A percentile compares a stretch with the other conserved stretches of the same genome.
Evolutionary conservation across 1,139 yeast genomes (phyloP).

Genomic region (Sugiyamaella castrensis): DNA sequence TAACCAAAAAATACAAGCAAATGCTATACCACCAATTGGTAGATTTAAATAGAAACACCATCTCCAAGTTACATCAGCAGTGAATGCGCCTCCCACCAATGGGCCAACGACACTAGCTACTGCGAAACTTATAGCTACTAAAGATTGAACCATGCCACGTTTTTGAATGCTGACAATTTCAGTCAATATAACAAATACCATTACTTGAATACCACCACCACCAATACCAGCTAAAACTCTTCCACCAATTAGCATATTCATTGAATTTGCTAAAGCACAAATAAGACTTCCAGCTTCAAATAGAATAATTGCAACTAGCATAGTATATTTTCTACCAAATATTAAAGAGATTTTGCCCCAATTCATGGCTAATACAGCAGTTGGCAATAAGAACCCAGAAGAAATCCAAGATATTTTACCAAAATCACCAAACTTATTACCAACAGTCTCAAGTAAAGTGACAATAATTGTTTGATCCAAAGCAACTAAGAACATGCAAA

Average conservation of each 20-base stretch:
- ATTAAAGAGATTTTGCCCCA: conserved; percentile 64
- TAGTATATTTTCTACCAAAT: conserved; percentile 57
- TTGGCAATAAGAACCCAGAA: conserved; percentile 58
- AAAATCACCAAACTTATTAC: conserved; percentile 52
- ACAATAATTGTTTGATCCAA: conserved; percentile 66
- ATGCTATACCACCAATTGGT: conserved; percentile 63
- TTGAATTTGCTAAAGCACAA: conserved; percentile 53
- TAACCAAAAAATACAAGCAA: conserved; percentile 44
- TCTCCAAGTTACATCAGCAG: conserved; percentile 64
- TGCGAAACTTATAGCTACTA: conserved; percentile 53
- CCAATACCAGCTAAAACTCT: conserved; percentile 72
- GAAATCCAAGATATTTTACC: conserved; percentile 60
- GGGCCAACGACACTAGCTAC: conserved; percentile 65
- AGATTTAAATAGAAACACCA: conserved; percentile 76
- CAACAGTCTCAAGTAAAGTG: conserved; percentile 56
- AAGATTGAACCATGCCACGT: conserved; percentile 53
- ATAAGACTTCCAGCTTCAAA: conserved; percentile 65
- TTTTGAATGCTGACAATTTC: conserved; percentile 62
- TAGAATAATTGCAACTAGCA: conserved; percentile 51
- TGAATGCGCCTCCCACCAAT: conserved; percentile 64
- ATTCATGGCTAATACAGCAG: conserved; percentile 57
- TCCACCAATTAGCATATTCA: conserved; percentile 66
- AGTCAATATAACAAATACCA: conserved; percentile 57
- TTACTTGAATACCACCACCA: conserved; percentile 65
- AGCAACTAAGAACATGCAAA: conserved; percentile 50